Percentiles rank a stretch among this genome's conserved stretches.
Evolutionary conservation across 495 filamentous ascomycete species (phyloP).

Genomic region (Podospora pseudopauciseta): DNA sequence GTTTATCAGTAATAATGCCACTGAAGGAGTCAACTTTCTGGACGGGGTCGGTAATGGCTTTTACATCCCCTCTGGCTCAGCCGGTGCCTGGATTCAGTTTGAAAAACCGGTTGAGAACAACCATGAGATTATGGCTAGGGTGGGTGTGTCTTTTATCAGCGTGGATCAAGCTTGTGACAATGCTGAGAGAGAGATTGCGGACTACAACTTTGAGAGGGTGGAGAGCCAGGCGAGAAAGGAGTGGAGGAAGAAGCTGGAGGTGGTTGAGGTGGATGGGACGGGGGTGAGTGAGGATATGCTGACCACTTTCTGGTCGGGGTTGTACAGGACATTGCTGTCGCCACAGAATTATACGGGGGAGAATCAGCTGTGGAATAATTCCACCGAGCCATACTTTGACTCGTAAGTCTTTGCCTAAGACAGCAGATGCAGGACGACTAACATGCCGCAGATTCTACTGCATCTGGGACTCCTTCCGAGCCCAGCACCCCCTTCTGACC

Average conservation of each 20-base stretch:
- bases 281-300: conserved; percentile 55
- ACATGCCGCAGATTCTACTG: conserved; percentile 54
- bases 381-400: conserved; percentile 71
- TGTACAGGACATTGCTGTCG: conserved; percentile 61
- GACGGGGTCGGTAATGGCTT: conserved; percentile 40
- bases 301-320: conserved; percentile 63
- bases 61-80: conserved; percentile 51
- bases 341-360: conserved; percentile 75
- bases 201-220: conserved; percentile 57
- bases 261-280: conserved; percentile 50
- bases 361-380: conserved; percentile 65
- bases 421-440: conserved; percentile 12
- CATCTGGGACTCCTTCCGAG: conserved; percentile 72
- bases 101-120: conserved; percentile 34
- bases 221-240: conserved; percentile 48
- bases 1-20: conserved; percentile 44
- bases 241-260: conserved; percentile 60
- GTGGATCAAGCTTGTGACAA: conserved; percentile 59
- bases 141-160: conserved; percentile 65
- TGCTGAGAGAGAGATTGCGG: conserved; percentile 59
- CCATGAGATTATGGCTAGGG: conserved; percentile 50
- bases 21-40: conserved; percentile 46
- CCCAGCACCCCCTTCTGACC: conserved; percentile 64
- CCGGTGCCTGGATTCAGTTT: conserved; percentile 62
- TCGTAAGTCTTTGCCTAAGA: conserved; percentile 47